phyloP scores from a whole-genome alignment of 805 yeast species.

The Kregervanrija fluxuum region DNA sequence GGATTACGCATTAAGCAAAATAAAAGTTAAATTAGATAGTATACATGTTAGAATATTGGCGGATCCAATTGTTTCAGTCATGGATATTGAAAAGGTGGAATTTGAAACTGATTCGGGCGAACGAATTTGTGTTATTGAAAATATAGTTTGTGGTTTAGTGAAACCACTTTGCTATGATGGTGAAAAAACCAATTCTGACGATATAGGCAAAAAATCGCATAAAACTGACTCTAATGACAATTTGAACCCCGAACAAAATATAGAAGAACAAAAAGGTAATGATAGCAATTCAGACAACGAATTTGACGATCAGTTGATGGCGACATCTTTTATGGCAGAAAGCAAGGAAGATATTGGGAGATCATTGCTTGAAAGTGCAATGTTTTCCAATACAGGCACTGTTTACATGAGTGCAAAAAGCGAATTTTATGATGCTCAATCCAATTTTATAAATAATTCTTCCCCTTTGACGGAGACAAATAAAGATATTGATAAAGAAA shows the following conservation, averaged over 20 bases:
- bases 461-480: slow-evolving; percentile 1
- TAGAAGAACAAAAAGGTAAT: slow-evolving; percentile 1
- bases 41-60: slow-evolving; percentile 42
- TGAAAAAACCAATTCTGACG: slow-evolving; percentile 6
- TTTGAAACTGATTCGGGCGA: slow-evolving; percentile 40
- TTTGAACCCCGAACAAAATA: neutral
- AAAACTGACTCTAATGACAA: slow-evolving; percentile 2
- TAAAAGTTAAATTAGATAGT: slow-evolving; percentile 43
- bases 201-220: slow-evolving; percentile 2
- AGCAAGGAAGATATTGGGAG: slow-evolving; percentile 24
- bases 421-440: slow-evolving; percentile 28
- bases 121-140: slow-evolving; percentile 33
- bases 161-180: slow-evolving; percentile 33
- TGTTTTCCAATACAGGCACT: slow-evolving; percentile 55
- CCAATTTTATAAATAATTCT: slow-evolving; percentile 5
- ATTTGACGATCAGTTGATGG: slow-evolving; percentile 32
- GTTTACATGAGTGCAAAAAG: slow-evolving; percentile 80
- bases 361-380: slow-evolving; percentile 45
- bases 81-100: slow-evolving; percentile 25
- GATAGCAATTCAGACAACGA: slow-evolving; percentile 24
- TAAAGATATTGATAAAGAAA: neutral
- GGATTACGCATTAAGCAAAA: slow-evolving; percentile 57
- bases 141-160: slow-evolving; percentile 33
- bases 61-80: slow-evolving; percentile 33
- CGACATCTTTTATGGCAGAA: slow-evolving; percentile 26